Conservation (phyloP, 2,329 filamentous ascomycete genomes). For the Lanzia echinophila region DNA sequence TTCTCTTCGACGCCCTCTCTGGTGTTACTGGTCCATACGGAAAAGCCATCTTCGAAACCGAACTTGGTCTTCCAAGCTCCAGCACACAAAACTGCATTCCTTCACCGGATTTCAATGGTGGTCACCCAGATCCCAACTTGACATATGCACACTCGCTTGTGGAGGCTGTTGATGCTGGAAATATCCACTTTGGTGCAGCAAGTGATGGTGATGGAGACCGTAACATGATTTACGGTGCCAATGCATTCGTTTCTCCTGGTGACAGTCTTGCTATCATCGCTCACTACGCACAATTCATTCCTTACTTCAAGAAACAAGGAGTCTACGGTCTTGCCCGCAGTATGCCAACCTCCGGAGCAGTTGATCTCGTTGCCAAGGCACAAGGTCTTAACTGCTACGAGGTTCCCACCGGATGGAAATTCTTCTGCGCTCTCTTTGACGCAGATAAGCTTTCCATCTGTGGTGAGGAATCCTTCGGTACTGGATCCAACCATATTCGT, state of each 20-base stretch:
- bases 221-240: slow-evolving; percentile 99
- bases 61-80: slow-evolving; percentile 72
- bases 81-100: slow-evolving; percentile 89
- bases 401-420: slow-evolving; percentile 98
- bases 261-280: slow-evolving; percentile 98
- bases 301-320: slow-evolving; percentile 96
- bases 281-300: slow-evolving; percentile 91
- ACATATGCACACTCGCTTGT: slow-evolving; percentile 95
- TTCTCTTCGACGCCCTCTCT: slow-evolving; percentile 89
- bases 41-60: slow-evolving; percentile 87
- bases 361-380: slow-evolving; percentile 92
- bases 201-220: slow-evolving; percentile 96
- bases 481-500: slow-evolving; percentile 95
- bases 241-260: slow-evolving; percentile 91
- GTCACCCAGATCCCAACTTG: slow-evolving; percentile 95
- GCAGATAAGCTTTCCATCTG: slow-evolving; percentile 96
- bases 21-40: slow-evolving; percentile 96
- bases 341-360: slow-evolving; percentile 94
- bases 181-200: slow-evolving; percentile 91
- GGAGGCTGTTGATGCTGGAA: slow-evolving; percentile 83
- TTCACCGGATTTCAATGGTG: slow-evolving; percentile 90
- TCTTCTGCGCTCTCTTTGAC: slow-evolving; percentile 95
- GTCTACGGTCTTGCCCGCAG: slow-evolving; percentile 92
- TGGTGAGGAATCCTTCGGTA: slow-evolving; percentile 96
- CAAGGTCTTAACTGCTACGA: slow-evolving; percentile 90